These are phyloP conservation scores for Aspergillus ustus DNA, from an alignment of 2,329 filamentous ascomycete species.

Conservation along the genomic window DNA sequence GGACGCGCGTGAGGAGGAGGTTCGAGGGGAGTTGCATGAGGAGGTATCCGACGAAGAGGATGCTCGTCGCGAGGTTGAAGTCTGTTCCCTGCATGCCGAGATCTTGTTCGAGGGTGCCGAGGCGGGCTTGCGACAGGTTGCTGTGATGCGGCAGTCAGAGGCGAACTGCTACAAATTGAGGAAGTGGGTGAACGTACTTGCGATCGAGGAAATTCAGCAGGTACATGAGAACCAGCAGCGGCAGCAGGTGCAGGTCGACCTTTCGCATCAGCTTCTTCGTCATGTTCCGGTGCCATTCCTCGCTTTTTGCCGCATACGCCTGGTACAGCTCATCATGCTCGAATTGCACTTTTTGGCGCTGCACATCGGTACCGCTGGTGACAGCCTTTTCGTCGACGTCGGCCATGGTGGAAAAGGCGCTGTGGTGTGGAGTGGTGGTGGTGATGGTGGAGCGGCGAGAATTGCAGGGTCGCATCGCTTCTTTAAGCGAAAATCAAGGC, in stretches of 20 bases:
- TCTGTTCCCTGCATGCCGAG: conserved; percentile 60
- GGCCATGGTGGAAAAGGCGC: not conserved
- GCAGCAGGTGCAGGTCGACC: conserved; percentile 35
- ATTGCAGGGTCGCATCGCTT: not conserved
- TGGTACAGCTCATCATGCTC: conserved; percentile 34
- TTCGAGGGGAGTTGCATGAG: conserved; percentile 68
- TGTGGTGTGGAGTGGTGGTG: not conserved
- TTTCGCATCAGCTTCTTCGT: conserved; percentile 31
- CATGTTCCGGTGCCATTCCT: conserved; percentile 34
- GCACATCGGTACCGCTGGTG: not conserved
- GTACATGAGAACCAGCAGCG: conserved; percentile 38
- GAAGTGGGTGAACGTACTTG: conserved; percentile 25
- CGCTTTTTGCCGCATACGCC: conserved; percentile 30
- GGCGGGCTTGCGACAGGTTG: conserved; percentile 60
- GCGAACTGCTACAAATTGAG: not conserved
- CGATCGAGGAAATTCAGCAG: conserved; percentile 39
- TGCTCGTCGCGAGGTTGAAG: conserved; percentile 60
- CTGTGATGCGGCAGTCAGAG: conserved; percentile 13
- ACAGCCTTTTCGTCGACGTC: conserved; percentile 15
- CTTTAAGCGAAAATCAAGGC: conserved; percentile 4
- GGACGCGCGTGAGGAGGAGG: conserved; percentile 58
- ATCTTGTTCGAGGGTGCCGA: conserved; percentile 59
- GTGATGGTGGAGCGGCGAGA: not conserved
- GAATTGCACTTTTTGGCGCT: conserved; percentile 7
- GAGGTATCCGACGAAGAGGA: conserved; percentile 64